Evolutionary conservation across 1,139 yeast genomes (phyloP).

Genomic region (Hyphopichia fennica): DNA sequence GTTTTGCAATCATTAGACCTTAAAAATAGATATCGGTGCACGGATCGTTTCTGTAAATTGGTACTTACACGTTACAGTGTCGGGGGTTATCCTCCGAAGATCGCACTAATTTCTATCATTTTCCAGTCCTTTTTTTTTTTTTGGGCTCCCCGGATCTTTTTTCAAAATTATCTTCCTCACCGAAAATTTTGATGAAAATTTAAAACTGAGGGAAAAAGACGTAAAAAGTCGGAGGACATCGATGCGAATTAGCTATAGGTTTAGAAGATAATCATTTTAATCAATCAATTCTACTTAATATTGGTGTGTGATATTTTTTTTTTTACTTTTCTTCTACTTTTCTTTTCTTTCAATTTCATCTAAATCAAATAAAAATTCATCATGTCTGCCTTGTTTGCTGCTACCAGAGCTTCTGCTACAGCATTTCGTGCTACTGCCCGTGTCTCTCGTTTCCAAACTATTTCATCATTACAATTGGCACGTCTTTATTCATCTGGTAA

Average conservation of each 20-base stretch:
- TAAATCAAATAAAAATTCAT: too few species aligned
- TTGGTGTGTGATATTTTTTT: background rate
- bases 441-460: constrained; percentile 12
- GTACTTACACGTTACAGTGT: too few species aligned
- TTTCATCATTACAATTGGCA: constrained; percentile 27
- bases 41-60: background rate
- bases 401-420: constrained; percentile 30
- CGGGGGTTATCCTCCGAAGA: constrained; percentile 9
- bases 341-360: background rate
- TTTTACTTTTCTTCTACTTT: background rate
- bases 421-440: constrained; percentile 20
- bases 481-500: constrained; percentile 47
- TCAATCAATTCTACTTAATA: constrained; percentile 1
- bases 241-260: constrained; percentile 9
- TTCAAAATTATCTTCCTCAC: background rate
- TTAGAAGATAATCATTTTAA: constrained; percentile 1
- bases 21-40: too few species aligned
- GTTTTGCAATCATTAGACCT: too few species aligned
- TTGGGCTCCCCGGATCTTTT: constrained; percentile 2
- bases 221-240: constrained; percentile 12
- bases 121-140: background rate
- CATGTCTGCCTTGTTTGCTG: constrained; percentile 36
- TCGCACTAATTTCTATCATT: background rate
- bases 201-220: background rate
- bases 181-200: background rate